Evolutionary conservation across 176 grass and related monocot species (phyloP).

Genomic region (Eleusine indica): DNA sequence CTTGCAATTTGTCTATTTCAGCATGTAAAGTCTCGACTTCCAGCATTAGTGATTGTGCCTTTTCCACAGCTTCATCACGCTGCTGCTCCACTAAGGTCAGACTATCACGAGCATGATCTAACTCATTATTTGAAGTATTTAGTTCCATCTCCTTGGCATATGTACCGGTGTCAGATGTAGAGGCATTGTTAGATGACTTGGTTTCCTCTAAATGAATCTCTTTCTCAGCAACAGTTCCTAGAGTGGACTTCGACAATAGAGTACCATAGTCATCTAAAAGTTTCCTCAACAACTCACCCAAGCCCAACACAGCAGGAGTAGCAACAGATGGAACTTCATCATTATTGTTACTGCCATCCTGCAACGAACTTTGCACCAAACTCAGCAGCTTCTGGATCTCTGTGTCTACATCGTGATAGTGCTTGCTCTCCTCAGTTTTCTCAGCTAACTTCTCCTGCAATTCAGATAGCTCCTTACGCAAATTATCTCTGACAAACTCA

Average conservation of each 20-base stretch:
- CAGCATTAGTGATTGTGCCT: conserved; percentile 45
- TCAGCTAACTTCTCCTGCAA: conserved; percentile 72
- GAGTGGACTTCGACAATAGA: conserved; percentile 50
- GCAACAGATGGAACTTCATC: conserved; percentile 50
- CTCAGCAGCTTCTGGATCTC: conserved; percentile 61
- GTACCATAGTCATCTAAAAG: conserved; percentile 64
- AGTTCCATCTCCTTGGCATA: conserved; percentile 44
- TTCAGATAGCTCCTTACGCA: conserved; percentile 69
- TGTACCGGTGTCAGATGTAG: conserved; percentile 27
- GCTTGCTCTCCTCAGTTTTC: conserved; percentile 57
- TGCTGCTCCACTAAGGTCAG: conserved; percentile 57
- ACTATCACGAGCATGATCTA: conserved; percentile 53
- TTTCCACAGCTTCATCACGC: conserved; percentile 60
- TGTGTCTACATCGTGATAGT: conserved; percentile 55
- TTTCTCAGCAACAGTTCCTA: conserved; percentile 48
- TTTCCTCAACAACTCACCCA: conserved; percentile 63
- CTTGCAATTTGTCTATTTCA: conserved; percentile 58
- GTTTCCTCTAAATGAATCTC: conserved; percentile 49
- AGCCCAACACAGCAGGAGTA: conserved; percentile 44
- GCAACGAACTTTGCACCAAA: conserved; percentile 60
- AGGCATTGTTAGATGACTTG: conserved; percentile 35
- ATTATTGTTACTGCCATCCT: conserved; percentile 35
- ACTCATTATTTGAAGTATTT: conserved; percentile 46
- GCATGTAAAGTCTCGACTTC: conserved; percentile 62
- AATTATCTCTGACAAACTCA: conserved; percentile 74